A percentile compares a stretch with the other conserved stretches of the same genome.
These are phyloP conservation scores for Agaricus blazei DNA, from an alignment of 768 basidiomycete species.

Conservation along the genomic window DNA sequence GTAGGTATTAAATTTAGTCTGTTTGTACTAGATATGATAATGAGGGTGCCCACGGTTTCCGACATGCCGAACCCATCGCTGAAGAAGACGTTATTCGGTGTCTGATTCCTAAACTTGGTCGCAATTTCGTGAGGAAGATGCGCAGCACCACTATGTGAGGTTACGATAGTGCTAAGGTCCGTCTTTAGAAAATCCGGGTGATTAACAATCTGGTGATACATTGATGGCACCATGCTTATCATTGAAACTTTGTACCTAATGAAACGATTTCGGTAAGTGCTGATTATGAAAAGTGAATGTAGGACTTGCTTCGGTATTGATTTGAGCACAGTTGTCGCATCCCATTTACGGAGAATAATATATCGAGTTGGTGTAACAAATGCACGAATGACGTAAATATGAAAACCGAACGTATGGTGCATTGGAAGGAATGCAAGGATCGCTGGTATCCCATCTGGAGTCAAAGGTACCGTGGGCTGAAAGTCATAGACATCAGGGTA, in stretches of 20 bases:
- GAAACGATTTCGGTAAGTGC: not conserved
- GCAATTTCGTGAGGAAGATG: conserved; percentile 60
- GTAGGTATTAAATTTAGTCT: too few species aligned
- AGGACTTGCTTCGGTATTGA: conserved; percentile 50
- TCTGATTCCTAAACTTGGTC: conserved; percentile 29
- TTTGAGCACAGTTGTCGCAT: conserved; percentile 43
- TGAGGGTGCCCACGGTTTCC: conserved; percentile 42
- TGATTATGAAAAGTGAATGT: too few species aligned
- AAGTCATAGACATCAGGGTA: not conserved
- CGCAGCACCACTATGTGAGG: conserved; percentile 52
- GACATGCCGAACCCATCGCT: conserved; percentile 64
- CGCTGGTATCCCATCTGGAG: conserved; percentile 42
- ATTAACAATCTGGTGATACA: conserved; percentile 59
- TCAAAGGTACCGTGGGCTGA: conserved; percentile 33
- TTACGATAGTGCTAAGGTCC: conserved; percentile 47
- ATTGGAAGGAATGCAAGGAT: conserved; percentile 58
- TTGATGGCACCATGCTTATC: conserved; percentile 55
- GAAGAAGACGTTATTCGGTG: conserved; percentile 27
- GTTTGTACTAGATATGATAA: not conserved
- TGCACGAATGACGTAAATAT: conserved; percentile 42
- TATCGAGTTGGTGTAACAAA: conserved; percentile 40
- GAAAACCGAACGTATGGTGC: conserved; percentile 61
- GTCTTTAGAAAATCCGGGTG: conserved; percentile 41
- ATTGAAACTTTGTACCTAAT: conserved; percentile 48
- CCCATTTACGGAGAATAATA: conserved; percentile 57